phyloP scores from a whole-genome alignment of 495 filamentous ascomycete genomes.

The Pyronema domesticum region DNA sequence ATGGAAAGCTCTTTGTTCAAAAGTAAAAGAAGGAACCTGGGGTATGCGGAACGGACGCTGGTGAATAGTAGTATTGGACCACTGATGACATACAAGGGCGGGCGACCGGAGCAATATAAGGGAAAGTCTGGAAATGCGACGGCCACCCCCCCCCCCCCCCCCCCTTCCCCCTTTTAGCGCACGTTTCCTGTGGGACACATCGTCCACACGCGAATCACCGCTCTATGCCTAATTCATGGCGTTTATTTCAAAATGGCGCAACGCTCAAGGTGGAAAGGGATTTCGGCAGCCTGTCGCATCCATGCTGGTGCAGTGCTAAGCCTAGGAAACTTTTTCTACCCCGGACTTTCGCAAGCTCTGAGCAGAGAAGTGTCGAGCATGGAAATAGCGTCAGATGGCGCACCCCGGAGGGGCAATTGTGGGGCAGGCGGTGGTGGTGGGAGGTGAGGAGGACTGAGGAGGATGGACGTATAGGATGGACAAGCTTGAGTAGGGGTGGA shows the following conservation, averaged over 20 bases:
- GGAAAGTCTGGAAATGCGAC: not conserved
- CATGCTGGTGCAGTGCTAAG: not conserved
- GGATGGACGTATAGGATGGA: too few species aligned
- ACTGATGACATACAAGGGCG: not conserved
- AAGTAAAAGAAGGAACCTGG: conserved; percentile 1
- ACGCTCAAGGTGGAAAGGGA: not conserved
- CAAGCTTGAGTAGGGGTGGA: too few species aligned
- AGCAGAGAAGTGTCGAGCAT: not conserved
- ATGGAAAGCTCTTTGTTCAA: not conserved
- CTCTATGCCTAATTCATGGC: not conserved
- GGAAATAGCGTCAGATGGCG: not conserved
- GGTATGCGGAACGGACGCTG: conserved; percentile 1
- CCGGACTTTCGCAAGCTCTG: conserved; percentile 1
- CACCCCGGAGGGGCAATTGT: not conserved
- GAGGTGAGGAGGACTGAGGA: too few species aligned
- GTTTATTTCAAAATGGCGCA: conserved; percentile 1
- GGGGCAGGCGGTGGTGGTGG: not conserved
- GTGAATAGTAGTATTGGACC: not conserved
- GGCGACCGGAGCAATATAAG: conserved; percentile 5
- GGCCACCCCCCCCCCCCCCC: not conserved
- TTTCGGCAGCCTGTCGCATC: not conserved
- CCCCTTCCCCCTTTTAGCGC: not conserved
- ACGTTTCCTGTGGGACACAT: conserved; percentile 1
- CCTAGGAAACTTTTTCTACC: not conserved
- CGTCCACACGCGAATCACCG: not conserved